Base-by-base conservation (phyloP, 331 rosid species). In the Saraca asoca region DNA sequence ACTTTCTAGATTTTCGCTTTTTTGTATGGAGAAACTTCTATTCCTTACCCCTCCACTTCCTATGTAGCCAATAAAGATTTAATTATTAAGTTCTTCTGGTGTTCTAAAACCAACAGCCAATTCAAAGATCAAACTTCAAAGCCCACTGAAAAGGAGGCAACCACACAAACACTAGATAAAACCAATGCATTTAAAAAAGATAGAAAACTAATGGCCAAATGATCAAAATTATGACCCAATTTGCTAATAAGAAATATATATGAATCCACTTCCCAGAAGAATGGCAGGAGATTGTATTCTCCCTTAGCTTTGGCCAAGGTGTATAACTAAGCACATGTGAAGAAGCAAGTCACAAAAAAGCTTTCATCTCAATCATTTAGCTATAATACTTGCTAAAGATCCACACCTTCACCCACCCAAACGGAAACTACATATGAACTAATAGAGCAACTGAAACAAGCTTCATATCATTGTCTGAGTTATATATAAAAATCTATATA, bases 271-370 rank as follows among this genome's bases (percentile, higher is more conserved):
- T 58, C 16, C 53, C 33, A n/a, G 64, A 65, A 64, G 11, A 65
- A 66, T 14, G 10, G 6, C 19, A 66, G 43, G 17, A 29, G 19
- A 53, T 54, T 54, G 51, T 3, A 43, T 43, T 43, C 49, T 43
- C 49, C 49, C 13, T 45, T 59, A 51, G 53, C 45, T 43, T 55
- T 12, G 2, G 43, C 11, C 43, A 39, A 39, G 45, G 29, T 33
- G 48, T 29, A 49, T 19, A 41, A 61, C 15, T 52, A 54, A 14
- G 2, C 5, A 44, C 37, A n/a, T 17, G 12, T n/a, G 20, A 33
- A 24, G 24, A 17, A 79, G 60, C 17, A 54, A 61, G 69, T 55
- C 75, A 15, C 12, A 7, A 7, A 17, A 38, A 66, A 66, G 58
- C 39, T 51, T 39, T 54, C 68, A 48, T 35, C 66, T 31, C 24